Base-by-base conservation (phyloP, 768 basidiomycete genomes). In the Suillus paluster region DNA sequence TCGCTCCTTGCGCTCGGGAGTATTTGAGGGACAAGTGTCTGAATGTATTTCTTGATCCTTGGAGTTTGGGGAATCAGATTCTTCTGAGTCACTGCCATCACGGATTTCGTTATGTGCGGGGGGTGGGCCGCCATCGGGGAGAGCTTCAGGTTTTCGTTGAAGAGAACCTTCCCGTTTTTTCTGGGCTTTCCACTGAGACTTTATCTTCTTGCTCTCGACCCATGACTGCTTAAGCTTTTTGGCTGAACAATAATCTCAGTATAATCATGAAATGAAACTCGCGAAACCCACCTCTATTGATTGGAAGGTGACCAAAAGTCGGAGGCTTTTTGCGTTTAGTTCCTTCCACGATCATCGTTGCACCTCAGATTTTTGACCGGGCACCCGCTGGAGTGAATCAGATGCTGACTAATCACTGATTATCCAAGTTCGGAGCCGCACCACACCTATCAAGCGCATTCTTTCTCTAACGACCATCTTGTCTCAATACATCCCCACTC, bases 181-280 rank as follows among this genome's bases (percentile, higher is more conserved):
- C 77, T 91, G 80, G 39, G 84, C 80, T 68, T 84, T 89, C 90
- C 92, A 94, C 78, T 89, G 84, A 66, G 83, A 85, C 69, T 89
- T 91, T 60, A 93, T 84, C 77, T 93, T 94, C 62, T 83, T 83
- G 63, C 83, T 86, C 60, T 90, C 82, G 11, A 96, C 83, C 86
- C 95, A 95, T 61, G 85, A 82, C 71, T 85, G 83, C 76, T 94
- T 96, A 61, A 96, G 79, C 67, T 87, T 88, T 73, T 85, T 91
- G 21, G 95, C 94, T 94, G 64, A 27, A 57, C 48, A 61, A 23
- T 44, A 39, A 69, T 64, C 62, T 60, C 50, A 27, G 36, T 41
- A 27, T 58, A 30, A 12, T 14, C 25, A 14, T 56, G 19, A 45
- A 19, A 45, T 42, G 34, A 46, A 52, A 62, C 30, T 39, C 25